Base-by-base conservation (phyloP, 2,329 filamentous ascomycete genomes). In the Byssothecium circinans region DNA sequence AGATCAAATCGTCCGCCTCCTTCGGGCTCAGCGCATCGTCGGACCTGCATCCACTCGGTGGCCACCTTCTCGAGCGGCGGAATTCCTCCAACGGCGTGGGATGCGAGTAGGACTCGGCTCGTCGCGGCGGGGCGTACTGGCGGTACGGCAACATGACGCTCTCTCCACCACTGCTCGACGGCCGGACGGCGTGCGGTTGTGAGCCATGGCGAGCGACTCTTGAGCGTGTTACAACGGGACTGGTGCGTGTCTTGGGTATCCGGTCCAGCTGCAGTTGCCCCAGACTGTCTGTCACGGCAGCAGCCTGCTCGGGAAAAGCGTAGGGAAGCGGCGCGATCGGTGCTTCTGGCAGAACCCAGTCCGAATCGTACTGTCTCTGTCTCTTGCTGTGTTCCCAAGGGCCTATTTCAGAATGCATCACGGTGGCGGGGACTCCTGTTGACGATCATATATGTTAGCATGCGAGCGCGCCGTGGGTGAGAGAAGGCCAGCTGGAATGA, bases 1-100 rank as follows among this genome's bases (percentile, higher is more conserved):
- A 65, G 36, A 74, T 71, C 46, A 72, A 38, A 17, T 73, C 68
- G 18, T 73, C 65, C 1, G 71, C 72, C 36, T 70, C 62, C 18
- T 54, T 43, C 20, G 62, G 55, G 20, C 52, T 55, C 44, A 74
- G 51, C 15, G 53, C 55, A 33, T 69, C 64, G 40, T 71, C 63
- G 41, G 50, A 50, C 18, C 62, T 57, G 61, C 64, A 71, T 27
- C 71, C 69, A 33, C 53, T 61, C n/a, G 72, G 72, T 19, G 72
- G 72, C 72, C 72, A 74, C 41, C 60, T 57, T 54, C 66, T 59
- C 30, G 64, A 63, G 37, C 47, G 59, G 43, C 68, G 63, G 41
- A 65, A 70, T 43, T 70, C 68, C n/a, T 70, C 68, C 43, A 71
- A 62, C 12, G 68, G 61, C 15, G 67, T 62, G 3, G 67, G 65